Evolutionary conservation across 1,139 yeast genomes (phyloP).

Genomic region (Debaryomyces sp.): DNA sequence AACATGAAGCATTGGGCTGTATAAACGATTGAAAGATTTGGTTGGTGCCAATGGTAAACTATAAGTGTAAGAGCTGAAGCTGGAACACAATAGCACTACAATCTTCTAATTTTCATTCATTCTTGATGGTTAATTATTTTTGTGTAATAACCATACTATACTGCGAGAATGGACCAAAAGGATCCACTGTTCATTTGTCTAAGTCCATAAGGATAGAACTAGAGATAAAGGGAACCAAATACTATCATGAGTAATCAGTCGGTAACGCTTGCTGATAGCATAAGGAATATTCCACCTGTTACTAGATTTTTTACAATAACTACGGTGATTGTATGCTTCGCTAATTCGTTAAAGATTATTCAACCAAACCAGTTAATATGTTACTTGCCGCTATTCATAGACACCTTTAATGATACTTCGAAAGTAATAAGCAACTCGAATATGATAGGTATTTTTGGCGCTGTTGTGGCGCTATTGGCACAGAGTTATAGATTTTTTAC

Average conservation of each 20-base stretch:
- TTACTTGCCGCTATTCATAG: conserved; percentile 12
- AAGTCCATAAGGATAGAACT: neutral
- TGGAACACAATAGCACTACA: neutral
- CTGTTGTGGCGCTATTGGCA: conserved; percentile 14
- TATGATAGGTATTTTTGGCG: conserved; percentile 7
- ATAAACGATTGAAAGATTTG: neutral
- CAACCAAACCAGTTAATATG: conserved; percentile 16
- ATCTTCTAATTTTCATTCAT: neutral
- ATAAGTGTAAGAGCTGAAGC: neutral
- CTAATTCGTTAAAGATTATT: conserved; percentile 23
- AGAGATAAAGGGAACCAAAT: neutral
- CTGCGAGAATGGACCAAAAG: neutral
- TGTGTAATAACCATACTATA: neutral
- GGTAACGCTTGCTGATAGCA: conserved; percentile 26
- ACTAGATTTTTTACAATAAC: conserved; percentile 48
- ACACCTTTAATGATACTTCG: conserved; percentile 5
- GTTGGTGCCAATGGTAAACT: neutral
- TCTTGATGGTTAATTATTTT: neutral
- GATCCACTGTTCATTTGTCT: no score
- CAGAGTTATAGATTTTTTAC: conserved; percentile 53
- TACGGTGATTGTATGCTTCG: conserved; percentile 35
- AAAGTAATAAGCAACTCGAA: conserved; percentile 5
- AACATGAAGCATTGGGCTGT: neutral
- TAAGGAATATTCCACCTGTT: conserved; percentile 47
- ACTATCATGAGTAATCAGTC: conserved; percentile 9